phyloP scores from a whole-genome alignment of 2,329 filamentous ascomycete genomes.

The Colletotrichum limetticola region DNA sequence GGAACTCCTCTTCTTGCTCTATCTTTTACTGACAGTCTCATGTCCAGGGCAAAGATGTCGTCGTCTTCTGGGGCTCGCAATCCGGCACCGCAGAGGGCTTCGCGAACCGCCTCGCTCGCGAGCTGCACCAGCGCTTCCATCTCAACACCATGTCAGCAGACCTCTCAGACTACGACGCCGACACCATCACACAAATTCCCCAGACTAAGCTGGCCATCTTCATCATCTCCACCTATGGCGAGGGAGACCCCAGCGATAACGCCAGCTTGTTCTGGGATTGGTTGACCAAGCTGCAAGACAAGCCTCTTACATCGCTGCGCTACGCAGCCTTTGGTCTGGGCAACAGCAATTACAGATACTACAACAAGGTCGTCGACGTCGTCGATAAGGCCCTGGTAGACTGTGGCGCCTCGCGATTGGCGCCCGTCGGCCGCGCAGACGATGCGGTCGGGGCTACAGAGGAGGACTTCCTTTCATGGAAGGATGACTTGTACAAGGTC shows the following conservation, averaged over 20 bases:
- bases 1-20: too few species aligned
- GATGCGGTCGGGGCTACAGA: constrained; percentile 46
- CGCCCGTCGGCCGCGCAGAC: constrained; percentile 44
- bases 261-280: constrained; percentile 44
- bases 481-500: constrained; percentile 41
- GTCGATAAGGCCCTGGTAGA: constrained; percentile 39
- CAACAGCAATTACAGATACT: constrained; percentile 51
- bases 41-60: constrained; percentile 18
- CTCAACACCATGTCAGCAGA: constrained; percentile 53
- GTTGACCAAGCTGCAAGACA: constrained; percentile 36
- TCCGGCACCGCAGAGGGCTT: constrained; percentile 57
- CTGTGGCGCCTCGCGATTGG: constrained; percentile 42
- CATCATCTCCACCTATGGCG: constrained; percentile 51
- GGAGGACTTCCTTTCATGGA: constrained; percentile 51
- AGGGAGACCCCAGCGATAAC: constrained; percentile 54
- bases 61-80: constrained; percentile 61
- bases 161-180: constrained; percentile 57
- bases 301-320: constrained; percentile 38
- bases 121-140: constrained; percentile 51
- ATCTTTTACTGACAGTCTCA: not conserved
- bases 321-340: constrained; percentile 52
- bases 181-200: constrained; percentile 45
- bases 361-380: constrained; percentile 47
- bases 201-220: constrained; percentile 45
- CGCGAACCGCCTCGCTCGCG: constrained; percentile 51